Evolutionary conservation across 2,329 filamentous ascomycete species (phyloP), one percentile per base, ranked within the genome.

Genomic region (Xylariaceae sp.): DNA sequence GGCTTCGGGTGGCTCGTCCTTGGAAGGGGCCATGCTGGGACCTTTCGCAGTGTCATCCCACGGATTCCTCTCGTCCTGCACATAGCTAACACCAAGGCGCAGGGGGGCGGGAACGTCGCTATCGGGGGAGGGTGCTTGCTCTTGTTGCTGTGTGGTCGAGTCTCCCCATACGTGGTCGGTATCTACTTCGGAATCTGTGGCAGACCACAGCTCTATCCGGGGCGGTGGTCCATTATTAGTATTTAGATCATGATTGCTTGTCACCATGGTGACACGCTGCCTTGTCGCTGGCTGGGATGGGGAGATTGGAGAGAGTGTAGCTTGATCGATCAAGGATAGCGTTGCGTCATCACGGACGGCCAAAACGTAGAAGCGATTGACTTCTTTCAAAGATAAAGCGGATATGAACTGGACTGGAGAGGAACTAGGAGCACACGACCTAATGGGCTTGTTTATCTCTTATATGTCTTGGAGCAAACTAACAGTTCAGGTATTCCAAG

Each of bases 31-130:
- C 14, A 45, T 33, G 33, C 39, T 36, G 7, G 32, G 37, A 8
- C 40, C 45, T 20, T 42, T 50, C 19, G 47, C 44, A 16, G 39
- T 40, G n/a, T 66, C 57, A 1, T 56, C 54, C 68, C 68, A 70
- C 1, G 65, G 63, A 36, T 67, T 67, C 17, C 59, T 57, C 39
- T 67, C 65, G 11, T 56, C 58, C 16, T 63, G 55, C 17, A 59
- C 61, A 34, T 64, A 57, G 38, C 52, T 55, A 14, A 42, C 37
- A 41, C 63, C 66, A 20, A 70, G 67, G 25, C 57, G 62, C 41
- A 69, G 54, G 2, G 57, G 49, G 17, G 60, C 54, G 3, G 70
- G 67, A 2, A 65, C 54, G 40, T 38, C 37, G 41, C 43, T 25
- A 34, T 46, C 39, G 5, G 50, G 49, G 37, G 29, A 16, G 43